phyloP scores from a whole-genome alignment of 1,284 basidiomycete genomes.

The Ganoderma lingzhi region DNA sequence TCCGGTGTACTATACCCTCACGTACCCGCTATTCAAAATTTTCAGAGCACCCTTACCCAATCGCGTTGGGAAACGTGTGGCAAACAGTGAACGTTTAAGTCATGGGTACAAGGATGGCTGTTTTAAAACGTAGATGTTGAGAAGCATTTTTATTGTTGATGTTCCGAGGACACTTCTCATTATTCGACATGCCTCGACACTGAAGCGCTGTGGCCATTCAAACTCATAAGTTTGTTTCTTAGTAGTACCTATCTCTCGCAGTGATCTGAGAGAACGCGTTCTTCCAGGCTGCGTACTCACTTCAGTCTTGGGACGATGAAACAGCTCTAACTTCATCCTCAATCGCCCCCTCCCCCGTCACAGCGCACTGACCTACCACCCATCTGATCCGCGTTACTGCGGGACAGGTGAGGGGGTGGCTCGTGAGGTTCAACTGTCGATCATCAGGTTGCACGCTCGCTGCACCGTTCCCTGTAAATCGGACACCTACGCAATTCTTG shows the following conservation, averaged over 20 bases:
- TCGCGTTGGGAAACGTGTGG: background rate
- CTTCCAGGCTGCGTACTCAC: background rate
- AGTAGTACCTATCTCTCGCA: too few species aligned
- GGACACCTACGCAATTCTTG: background rate
- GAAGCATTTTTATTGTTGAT: background rate
- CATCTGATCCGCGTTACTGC: background rate
- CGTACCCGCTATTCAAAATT: background rate
- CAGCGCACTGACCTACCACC: background rate
- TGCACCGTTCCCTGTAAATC: background rate
- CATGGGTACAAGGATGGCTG: too few species aligned
- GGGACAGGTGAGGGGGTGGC: background rate
- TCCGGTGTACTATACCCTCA: background rate
- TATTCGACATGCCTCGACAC: background rate
- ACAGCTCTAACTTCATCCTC: background rate
- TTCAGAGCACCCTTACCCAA: background rate
- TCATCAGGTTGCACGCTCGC: background rate
- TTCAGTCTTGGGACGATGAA: background rate
- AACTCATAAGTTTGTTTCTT: too few species aligned
- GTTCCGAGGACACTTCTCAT: background rate
- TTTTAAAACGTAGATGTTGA: background rate
- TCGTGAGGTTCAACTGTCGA: background rate
- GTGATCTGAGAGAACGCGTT: background rate
- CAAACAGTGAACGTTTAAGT: background rate
- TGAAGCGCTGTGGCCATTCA: too few species aligned
- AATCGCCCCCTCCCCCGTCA: background rate